Conservation (phyloP, 306 rosid species). For the Cicer cuneatum region DNA sequence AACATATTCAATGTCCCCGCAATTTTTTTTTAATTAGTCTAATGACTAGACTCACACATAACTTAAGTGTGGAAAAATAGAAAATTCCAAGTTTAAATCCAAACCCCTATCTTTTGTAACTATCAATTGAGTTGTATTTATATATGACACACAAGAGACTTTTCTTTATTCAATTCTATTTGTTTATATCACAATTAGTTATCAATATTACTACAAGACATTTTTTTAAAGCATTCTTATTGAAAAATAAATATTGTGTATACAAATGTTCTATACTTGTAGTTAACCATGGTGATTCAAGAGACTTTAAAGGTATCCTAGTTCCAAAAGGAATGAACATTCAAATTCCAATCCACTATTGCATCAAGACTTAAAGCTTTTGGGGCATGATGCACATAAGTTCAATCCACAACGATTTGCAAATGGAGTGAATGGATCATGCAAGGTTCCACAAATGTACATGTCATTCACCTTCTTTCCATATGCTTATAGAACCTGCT, state of each 20-base stretch:
- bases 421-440: slow-evolving; percentile 59
- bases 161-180: no score
- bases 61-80: no score
- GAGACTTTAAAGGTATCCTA: slow-evolving; percentile 56
- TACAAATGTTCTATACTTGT: slow-evolving; percentile 33
- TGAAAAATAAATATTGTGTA: not conserved
- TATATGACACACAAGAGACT: no score
- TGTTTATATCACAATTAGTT: not conserved
- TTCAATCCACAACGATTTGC: slow-evolving; percentile 73
- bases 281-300: slow-evolving; percentile 79
- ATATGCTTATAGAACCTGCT: slow-evolving; percentile 46
- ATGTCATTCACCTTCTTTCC: slow-evolving; percentile 44
- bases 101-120: no score
- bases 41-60: no score
- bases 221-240: not conserved
- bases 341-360: slow-evolving; percentile 59
- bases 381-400: slow-evolving; percentile 64
- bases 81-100: no score
- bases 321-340: slow-evolving; percentile 65
- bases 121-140: no score
- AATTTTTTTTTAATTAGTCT: no score
- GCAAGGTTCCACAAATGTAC: slow-evolving; percentile 59
- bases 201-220: not conserved
- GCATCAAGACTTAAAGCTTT: slow-evolving; percentile 55
- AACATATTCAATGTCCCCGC: no score